Evolutionary conservation across 2,329 filamentous ascomycete genomes (phyloP).

Genomic region (Aspergillus cejpii): DNA sequence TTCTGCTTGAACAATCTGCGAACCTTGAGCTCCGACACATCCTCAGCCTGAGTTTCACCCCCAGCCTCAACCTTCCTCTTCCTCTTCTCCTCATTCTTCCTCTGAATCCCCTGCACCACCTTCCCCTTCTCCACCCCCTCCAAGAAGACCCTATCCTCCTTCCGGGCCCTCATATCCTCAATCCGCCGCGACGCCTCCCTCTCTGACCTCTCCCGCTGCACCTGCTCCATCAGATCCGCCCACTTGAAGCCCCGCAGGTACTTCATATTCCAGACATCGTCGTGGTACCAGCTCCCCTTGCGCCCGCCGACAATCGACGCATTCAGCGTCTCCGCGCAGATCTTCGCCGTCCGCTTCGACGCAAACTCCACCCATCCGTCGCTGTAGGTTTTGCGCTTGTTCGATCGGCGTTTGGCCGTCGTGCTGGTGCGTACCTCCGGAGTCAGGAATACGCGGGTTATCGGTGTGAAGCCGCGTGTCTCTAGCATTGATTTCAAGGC

Average conservation of each 20-base stretch:
- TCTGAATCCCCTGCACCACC: conserved; percentile 40
- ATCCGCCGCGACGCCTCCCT: conserved; percentile 38
- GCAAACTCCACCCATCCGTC: conserved; percentile 45
- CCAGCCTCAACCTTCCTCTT: conserved; percentile 23
- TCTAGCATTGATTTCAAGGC: conserved; percentile 40
- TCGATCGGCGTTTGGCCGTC: conserved; percentile 25
- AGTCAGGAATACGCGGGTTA: conserved; percentile 41
- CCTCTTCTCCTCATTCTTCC: conserved; percentile 39
- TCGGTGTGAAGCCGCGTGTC: conserved; percentile 38
- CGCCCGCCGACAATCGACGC: conserved; percentile 39
- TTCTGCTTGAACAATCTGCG: conserved; percentile 41
- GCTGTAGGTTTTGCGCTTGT: conserved; percentile 40
- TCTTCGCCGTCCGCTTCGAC: conserved; percentile 42
- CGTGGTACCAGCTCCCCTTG: conserved; percentile 43
- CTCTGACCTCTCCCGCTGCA: conserved; percentile 39
- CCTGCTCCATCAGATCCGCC: conserved; percentile 42
- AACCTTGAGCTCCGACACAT: conserved; percentile 16
- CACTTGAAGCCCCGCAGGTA: conserved; percentile 41
- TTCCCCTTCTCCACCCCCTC: conserved; percentile 38
- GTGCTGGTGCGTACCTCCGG: conserved; percentile 29
- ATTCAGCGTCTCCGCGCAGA: conserved; percentile 43
- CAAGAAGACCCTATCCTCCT: conserved; percentile 42
- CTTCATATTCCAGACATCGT: conserved; percentile 45
- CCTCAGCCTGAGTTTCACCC: conserved; percentile 11
- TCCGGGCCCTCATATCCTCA: conserved; percentile 38